phyloP scores from a whole-genome alignment of 306 rosid species.

The Hylodesmum podocarpum region DNA sequence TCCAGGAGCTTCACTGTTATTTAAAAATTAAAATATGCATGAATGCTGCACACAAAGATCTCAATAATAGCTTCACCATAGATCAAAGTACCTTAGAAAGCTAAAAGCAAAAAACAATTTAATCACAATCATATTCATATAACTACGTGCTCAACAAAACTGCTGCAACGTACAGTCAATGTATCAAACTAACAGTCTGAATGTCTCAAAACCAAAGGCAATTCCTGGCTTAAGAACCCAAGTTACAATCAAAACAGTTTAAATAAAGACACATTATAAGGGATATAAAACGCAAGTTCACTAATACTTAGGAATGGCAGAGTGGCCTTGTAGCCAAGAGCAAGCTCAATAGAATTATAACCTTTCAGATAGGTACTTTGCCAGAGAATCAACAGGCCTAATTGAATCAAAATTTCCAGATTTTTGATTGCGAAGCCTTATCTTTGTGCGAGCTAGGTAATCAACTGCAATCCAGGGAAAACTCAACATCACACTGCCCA shows the following conservation, averaged over 20 bases:
- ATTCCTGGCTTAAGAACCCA: not conserved
- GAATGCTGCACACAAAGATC: not conserved
- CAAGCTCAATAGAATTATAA: slow-evolving; percentile 33
- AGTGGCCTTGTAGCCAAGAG: slow-evolving; percentile 52
- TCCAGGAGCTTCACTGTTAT: not conserved
- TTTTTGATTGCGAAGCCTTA: slow-evolving; percentile 26
- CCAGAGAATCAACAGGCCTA: slow-evolving; percentile 68
- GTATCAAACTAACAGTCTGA: not conserved
- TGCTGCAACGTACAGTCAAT: not conserved
- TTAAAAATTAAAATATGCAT: not conserved
- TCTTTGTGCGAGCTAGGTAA: slow-evolving; percentile 81
- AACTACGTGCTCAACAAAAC: not conserved
- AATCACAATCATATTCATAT: not conserved
- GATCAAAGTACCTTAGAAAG: not conserved
- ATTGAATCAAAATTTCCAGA: slow-evolving; percentile 34
- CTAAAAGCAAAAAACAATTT: not conserved
- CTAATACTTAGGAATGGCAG: slow-evolving; percentile 37
- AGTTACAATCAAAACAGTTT: not conserved
- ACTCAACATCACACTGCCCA: slow-evolving; percentile 60
- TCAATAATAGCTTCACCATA: not conserved
- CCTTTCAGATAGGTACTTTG: slow-evolving; percentile 56
- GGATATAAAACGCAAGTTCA: not conserved
- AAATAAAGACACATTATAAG: not conserved
- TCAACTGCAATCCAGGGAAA: slow-evolving; percentile 87
- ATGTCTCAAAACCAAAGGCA: not conserved